Base-by-base conservation (phyloP, 202 grass and related monocot genomes). In the Eragrostis tef region DNA sequence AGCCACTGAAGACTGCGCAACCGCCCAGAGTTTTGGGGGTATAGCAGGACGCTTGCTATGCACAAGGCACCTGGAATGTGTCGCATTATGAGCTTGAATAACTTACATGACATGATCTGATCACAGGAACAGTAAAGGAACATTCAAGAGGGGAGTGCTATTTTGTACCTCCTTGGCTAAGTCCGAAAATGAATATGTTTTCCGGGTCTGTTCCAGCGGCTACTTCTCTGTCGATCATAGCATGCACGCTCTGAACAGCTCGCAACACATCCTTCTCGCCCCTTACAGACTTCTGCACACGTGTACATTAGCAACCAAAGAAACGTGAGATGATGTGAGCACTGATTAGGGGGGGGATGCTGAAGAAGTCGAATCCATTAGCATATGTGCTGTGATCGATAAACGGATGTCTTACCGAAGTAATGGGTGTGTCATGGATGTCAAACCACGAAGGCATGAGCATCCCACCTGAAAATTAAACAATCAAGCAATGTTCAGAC, bases 371-470 rank as follows among this genome's bases (percentile, higher is more conserved):
- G 27, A n/a, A 8, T 5, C 7, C 6, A n/a, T 41, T n/a, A 24
- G 41, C 11, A 6, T 68, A 24, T 14, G 0, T 20, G 24, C 4
- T 21, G 11, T 6, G 47, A 53, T 72, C 25, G 8, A 39, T 11
- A 27, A 25, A 61, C 21, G 1, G 56, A 53, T 13, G 6, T 56
- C 85, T 88, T 79, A 89, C 91, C 14, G 85, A 86, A 65, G 82
- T 85, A 27, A 93, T 88, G 41, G 91, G 94, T 45, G 89, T 66
- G 63, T 91, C 79, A 72, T 93, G 88, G 77, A 93, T 89, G 72
- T 97, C 87, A 73, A 93, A 93, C 94, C 94, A 97, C 72, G 88
- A 97, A 57, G 89, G 85, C 94, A 93, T 93, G 9, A 91, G 66
- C 66, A 64, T 73, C 48, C 94, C 90, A 84, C 88, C 91, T 93